Conservation (phyloP, 176 grass and related monocot genomes). For the Juncus effusus region DNA sequence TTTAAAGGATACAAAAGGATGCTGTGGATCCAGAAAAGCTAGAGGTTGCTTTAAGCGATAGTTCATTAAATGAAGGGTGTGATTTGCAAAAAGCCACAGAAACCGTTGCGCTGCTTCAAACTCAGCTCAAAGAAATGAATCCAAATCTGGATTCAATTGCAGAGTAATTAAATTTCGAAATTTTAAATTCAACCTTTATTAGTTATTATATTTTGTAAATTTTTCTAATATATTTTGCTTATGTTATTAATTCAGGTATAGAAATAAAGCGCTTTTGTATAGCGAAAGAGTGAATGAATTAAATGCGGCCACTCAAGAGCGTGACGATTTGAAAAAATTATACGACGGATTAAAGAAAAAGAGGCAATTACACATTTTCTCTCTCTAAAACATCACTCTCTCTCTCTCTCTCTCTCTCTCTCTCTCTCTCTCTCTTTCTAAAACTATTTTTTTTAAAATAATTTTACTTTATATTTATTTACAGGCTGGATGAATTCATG, state of each 20-base stretch:
- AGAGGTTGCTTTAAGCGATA: conserved; percentile 57
- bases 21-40: conserved; percentile 84
- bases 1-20: conserved; percentile 82
- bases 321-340: conserved; percentile 82
- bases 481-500: conserved; percentile 99
- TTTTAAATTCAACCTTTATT: background rate
- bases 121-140: conserved; percentile 87
- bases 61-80: conserved; percentile 48
- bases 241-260: conserved; percentile 50
- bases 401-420: background rate
- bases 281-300: conserved; percentile 70
- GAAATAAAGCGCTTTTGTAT: conserved; percentile 61
- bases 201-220: conserved; percentile 5
- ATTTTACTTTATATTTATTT: conserved; percentile 25
- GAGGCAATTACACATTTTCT: conserved; percentile 35
- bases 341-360: conserved; percentile 84
- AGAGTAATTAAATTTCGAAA: conserved; percentile 50
- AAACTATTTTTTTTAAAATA: background rate
- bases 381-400: background rate
- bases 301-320: conserved; percentile 73
- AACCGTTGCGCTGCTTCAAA: conserved; percentile 78
- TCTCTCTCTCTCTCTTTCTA: background rate
- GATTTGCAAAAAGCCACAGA: conserved; percentile 80
- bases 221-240: conserved; percentile 14
- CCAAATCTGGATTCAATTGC: conserved; percentile 96